Base-by-base conservation (phyloP, 2,329 filamentous ascomycete genomes). In the Beauveria pseudobassiana region DNA sequence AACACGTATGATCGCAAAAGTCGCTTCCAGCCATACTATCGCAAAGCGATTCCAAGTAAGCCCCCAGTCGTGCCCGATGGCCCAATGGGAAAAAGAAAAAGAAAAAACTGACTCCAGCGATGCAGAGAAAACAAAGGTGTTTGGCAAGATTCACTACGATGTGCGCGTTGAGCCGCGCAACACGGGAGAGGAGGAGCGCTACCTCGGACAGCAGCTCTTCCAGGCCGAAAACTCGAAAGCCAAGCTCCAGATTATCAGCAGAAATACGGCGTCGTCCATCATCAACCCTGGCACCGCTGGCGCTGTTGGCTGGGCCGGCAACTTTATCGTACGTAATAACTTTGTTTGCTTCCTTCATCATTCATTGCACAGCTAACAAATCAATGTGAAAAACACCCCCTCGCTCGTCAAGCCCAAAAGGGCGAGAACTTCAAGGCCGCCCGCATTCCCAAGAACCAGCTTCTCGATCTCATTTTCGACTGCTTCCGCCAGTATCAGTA, bases 401-500 rank as follows among this genome's bases (percentile, higher is more conserved):
- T 73, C 76, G 51, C 70, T 76, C 56, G 74, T 77, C 68, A 84
- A 86, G 73, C 77, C 81, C 64, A 81, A 87, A 87, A 84, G 75
- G 78, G 83, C 72, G 87, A 90, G 68, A 87, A 91, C 76, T 69
- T 76, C 73, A 97, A 98, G 79, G 88, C 90, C 30, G 89, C 91
- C 40, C 93, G 95, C 76, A 93, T 98, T 76, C 87, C 91, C 50
- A 87, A 93, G 74, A 88, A 91, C 79, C 89, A 95, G 69, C 86
- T 99, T 65, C 78, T 96, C 76, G 93, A 97, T 76, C 83, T 85
- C 65, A 87, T 99, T 64, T 92, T 93, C 78, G 78, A 83, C 54
- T 89, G 87, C 71, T 99, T 97, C 85, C 85, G 87, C 62, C 80
- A 89, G 69, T 96, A 89, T 80, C 87, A 88, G 68, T 98, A 95